phyloP scores from a whole-genome alignment of 2,329 filamentous ascomycete species.

The Fusarium nematophilum region DNA sequence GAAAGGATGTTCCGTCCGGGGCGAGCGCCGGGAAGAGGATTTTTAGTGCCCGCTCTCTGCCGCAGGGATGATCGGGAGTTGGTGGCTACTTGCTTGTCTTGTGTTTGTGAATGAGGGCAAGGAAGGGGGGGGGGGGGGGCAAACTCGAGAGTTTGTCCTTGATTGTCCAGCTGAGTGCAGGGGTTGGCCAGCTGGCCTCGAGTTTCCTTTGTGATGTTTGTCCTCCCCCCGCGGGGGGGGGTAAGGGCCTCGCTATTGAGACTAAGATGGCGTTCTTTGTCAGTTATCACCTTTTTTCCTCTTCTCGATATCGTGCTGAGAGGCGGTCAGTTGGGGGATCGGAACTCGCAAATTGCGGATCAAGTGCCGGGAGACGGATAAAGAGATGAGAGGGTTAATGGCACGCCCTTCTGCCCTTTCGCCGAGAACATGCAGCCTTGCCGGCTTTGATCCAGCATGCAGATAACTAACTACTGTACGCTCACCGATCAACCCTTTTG shows the following conservation, averaged over 20 bases:
- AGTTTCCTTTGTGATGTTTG: background rate
- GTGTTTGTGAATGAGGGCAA: background rate
- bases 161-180: conserved; percentile 1
- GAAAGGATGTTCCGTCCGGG: conserved; percentile 3
- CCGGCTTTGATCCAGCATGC: conserved; percentile 18
- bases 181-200: background rate
- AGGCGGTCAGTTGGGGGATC: conserved; percentile 29
- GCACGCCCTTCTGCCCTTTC: conserved; percentile 25
- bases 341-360: background rate
- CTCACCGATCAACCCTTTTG: no score
- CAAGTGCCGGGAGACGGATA: background rate
- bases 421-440: conserved; percentile 23
- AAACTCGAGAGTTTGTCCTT: conserved; percentile 19
- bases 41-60: conserved; percentile 26
- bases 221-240: background rate
- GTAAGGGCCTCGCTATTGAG: background rate
- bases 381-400: conserved; percentile 12
- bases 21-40: background rate
- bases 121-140: conserved; percentile 6
- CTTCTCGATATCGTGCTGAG: conserved; percentile 19
- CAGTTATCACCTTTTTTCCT: conserved; percentile 24
- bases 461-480: conserved; percentile 7
- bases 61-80: conserved; percentile 14
- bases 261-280: conserved; percentile 13
- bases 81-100: background rate